Evolutionary conservation across 768 basidiomycete genomes (phyloP).

Genomic region (Dentipellis sp.): DNA sequence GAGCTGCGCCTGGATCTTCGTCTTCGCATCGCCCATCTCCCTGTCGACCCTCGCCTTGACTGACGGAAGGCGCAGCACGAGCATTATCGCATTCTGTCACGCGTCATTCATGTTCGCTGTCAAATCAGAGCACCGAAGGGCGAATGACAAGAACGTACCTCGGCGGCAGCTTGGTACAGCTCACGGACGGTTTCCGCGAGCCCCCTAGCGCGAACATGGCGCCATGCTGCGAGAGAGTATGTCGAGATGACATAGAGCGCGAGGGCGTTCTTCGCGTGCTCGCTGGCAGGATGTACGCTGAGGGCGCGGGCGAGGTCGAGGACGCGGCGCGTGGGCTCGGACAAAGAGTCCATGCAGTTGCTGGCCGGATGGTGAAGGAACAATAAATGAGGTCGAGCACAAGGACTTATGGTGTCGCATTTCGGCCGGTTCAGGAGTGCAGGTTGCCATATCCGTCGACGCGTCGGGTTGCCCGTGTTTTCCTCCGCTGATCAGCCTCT

Average conservation of each 20-base stretch:
- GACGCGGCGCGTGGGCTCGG: constrained; percentile 6
- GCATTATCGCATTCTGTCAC: constrained; percentile 40
- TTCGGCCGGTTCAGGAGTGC: too few relatives aligned
- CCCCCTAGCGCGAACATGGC: constrained; percentile 61
- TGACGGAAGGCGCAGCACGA: constrained; percentile 54
- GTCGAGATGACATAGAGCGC: constrained; percentile 50
- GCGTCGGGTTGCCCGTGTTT: too few relatives aligned
- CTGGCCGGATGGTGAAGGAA: too few relatives aligned
- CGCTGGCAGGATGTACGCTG: constrained; percentile 15
- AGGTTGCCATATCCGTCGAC: too few relatives aligned
- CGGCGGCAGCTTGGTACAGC: constrained; percentile 40
- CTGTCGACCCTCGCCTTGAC: constrained; percentile 48
- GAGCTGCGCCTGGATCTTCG: constrained; percentile 58
- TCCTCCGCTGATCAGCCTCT: too few relatives aligned
- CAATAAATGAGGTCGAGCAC: too few relatives aligned
- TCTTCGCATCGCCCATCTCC: constrained; percentile 56
- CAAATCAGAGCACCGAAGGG: background rate
- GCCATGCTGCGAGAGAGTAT: constrained; percentile 42
- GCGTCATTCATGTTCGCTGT: background rate
- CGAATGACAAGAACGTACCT: constrained; percentile 26
- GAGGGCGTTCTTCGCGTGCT: constrained; percentile 45
- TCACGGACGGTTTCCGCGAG: constrained; percentile 38
- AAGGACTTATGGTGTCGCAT: too few relatives aligned
- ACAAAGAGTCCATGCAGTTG: background rate
- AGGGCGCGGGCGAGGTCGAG: constrained; percentile 2